Base-by-base conservation (phyloP, 371 early-diverging fungal species). In the Neoconidiobolus thromboides region DNA sequence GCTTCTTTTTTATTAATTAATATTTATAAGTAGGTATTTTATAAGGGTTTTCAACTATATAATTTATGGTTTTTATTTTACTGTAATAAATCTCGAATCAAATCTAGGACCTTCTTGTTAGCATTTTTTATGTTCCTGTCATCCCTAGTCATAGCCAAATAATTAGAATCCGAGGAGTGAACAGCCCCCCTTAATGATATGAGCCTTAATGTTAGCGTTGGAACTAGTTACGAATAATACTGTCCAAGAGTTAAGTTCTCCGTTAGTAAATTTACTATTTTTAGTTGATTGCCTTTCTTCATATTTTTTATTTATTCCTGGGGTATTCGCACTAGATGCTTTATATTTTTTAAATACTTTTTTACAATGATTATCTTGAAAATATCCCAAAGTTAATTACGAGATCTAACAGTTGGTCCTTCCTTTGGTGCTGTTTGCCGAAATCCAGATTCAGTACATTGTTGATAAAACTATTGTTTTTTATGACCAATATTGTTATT, bases 341-440 rank as follows among this genome's bases (percentile, higher is more conserved):
- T 26, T 26, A 26, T 26, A 26, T 44, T 44, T n/a, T 2, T 10
- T n/a, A 43, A 57, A 2, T 14, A 12, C 41, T 5, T 15, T 6
- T 57, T 50, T 37, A 48, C 48, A 43, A 50, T 50, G 60, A 49
- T 7, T 12, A 50, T 48, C 6, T 50, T 26, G 43, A 10, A 46
- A 26, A 7, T 40, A 5, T 38, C 48, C 1, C 26, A 36, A 41
- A 39, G 40, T 36, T 40, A n/a, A 1, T 39, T 3, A 9, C 14
- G 48, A 12, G 60, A 59, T 26, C 60, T 38, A 41, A 51, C 37
- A 41, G 60, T 10, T 4, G 48, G 50, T 3, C n/a, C 50, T 10
- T 48, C 6, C 5, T 66, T 69, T 12, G 60, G 58, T 4, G 58
- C 58, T 5, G 48, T 49, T 51, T 59, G 60, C 60, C 60, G 50